These are phyloP conservation scores for Streptanthus diversifolius DNA, from an alignment of 345 rosid genomes.

Conservation along the genomic window DNA sequence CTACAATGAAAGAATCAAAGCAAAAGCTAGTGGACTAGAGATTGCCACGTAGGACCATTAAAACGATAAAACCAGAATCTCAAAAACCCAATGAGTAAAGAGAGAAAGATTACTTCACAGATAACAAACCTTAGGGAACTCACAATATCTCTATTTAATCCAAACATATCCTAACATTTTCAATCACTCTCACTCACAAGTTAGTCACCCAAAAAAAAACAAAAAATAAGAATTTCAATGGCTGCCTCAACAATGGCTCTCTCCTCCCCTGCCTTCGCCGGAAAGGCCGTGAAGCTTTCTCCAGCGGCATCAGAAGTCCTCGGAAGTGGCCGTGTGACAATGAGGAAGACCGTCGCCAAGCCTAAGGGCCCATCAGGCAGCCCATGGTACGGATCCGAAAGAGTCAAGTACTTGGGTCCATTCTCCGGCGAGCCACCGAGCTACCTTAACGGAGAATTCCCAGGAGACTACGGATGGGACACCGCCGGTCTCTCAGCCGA, in stretches of 20 bases:
- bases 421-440: conserved; percentile 54
- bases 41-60: conserved; percentile 34
- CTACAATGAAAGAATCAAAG: background rate
- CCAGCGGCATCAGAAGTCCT: conserved; percentile 43
- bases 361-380: conserved; percentile 46
- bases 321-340: conserved; percentile 55
- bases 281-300: conserved; percentile 49
- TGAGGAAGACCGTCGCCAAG: conserved; percentile 47
- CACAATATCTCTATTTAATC: conserved; percentile 21
- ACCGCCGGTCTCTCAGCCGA: conserved; percentile 53
- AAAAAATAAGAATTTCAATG: conserved; percentile 25
- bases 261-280: conserved; percentile 64
- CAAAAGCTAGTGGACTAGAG: conserved; percentile 37
- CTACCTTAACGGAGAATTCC: conserved; percentile 70
- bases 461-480: conserved; percentile 67
- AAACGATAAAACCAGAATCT: conserved; percentile 42
- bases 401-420: conserved; percentile 81
- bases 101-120: conserved; percentile 42
- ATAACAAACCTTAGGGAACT: conserved; percentile 44
- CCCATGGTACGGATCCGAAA: conserved; percentile 75
- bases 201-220: background rate
- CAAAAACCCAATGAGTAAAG: conserved; percentile 46
- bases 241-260: conserved; percentile 71
- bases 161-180: background rate
- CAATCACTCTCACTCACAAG: conserved; percentile 28